These are phyloP conservation scores for Globisporangium nodosum DNA, from an alignment of 352 stramenopile genomes.

Conservation along the genomic window DNA sequence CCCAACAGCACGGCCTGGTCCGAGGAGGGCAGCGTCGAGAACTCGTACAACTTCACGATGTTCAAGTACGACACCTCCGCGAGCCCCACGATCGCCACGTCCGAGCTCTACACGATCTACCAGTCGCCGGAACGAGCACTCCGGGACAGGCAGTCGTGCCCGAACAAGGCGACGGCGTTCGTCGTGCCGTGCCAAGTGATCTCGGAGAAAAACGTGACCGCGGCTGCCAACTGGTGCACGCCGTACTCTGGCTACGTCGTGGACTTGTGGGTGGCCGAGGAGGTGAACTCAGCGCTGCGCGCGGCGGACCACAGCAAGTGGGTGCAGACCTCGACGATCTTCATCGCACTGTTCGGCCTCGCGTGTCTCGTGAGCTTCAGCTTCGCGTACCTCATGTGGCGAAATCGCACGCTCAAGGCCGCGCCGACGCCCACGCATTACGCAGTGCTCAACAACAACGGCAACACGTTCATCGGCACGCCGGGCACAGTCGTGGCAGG, in stretches of 20 bases:
- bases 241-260: slow-evolving; percentile 25
- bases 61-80: slow-evolving; percentile 20
- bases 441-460: slow-evolving; percentile 2
- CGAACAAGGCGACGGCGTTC: slow-evolving; percentile 26
- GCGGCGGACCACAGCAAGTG: slow-evolving; percentile 7
- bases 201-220: neutral
- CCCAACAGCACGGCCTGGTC: slow-evolving; percentile 31
- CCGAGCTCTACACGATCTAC: slow-evolving; percentile 41
- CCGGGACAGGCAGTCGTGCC: slow-evolving; percentile 19
- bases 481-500: neutral
- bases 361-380: slow-evolving; percentile 6
- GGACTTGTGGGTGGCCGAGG: slow-evolving; percentile 29
- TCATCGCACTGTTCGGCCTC: slow-evolving; percentile 12
- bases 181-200: slow-evolving; percentile 34
- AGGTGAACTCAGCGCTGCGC: neutral
- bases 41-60: slow-evolving; percentile 27
- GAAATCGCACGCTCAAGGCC: neutral
- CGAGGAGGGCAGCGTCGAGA: slow-evolving; percentile 24
- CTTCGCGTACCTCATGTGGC: slow-evolving; percentile 9
- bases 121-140: slow-evolving; percentile 20
- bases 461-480: neutral
- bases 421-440: slow-evolving; percentile 2
- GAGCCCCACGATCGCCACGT: slow-evolving; percentile 1
- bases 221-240: slow-evolving; percentile 26
- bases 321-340: slow-evolving; percentile 9